A percentile compares a stretch with the other conserved stretches of the same genome.
phyloP scores from a whole-genome alignment of 164 flowering plant species.

The Nelumbo lutea region DNA sequence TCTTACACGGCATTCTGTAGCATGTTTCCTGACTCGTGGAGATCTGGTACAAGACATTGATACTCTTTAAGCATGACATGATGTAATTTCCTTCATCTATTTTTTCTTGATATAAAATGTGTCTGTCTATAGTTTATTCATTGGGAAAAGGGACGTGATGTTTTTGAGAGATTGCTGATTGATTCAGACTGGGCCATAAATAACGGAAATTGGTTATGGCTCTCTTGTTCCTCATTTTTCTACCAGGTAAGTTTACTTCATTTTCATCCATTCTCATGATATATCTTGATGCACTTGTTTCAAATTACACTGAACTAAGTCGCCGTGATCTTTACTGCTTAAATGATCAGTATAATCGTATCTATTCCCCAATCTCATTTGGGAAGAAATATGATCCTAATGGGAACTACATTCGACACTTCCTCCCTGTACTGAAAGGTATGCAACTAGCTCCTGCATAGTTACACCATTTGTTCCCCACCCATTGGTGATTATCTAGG shows the following conservation, averaged over 20 bases:
- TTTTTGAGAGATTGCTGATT: conserved; percentile 84
- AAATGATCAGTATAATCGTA: conserved; percentile 66
- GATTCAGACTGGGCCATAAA: conserved; percentile 98
- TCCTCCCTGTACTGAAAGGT: conserved; percentile 85
- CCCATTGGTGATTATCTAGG: background rate
- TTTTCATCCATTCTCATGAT: background rate
- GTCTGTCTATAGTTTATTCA: conserved; percentile 62
- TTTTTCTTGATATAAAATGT: conserved; percentile 10
- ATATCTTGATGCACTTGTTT: background rate
- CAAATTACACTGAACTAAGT: background rate
- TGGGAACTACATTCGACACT: conserved; percentile 72
- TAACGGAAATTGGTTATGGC: conserved; percentile 96
- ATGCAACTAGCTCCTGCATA: background rate
- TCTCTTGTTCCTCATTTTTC: conserved; percentile 94
- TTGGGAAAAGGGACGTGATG: conserved; percentile 96
- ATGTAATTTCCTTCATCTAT: background rate
- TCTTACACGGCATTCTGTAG: conserved; percentile 94
- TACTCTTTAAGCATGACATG: background rate
- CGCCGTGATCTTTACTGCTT: background rate
- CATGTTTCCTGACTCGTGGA: conserved; percentile 95
- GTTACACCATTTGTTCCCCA: conserved; percentile 1
- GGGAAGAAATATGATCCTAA: conserved; percentile 93
- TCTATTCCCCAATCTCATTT: conserved; percentile 85
- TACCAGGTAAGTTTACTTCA: conserved; percentile 56
- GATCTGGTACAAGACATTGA: conserved; percentile 61